Base-by-base conservation (phyloP, 371 early-diverging fungal species). In the Apophysomyces elegans region DNA sequence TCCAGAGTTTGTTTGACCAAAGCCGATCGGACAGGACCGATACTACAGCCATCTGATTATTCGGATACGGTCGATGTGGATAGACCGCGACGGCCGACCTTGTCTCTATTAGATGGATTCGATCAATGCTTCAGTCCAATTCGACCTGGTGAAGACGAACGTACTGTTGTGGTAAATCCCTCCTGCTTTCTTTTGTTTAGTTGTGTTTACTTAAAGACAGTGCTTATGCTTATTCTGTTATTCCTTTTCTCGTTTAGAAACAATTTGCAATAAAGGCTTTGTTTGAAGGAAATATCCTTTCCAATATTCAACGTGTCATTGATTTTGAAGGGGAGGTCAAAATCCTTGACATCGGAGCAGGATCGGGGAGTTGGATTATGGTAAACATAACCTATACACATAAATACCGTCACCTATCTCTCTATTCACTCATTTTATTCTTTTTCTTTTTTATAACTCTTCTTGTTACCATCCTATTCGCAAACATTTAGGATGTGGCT, bases 311-410 rank as follows among this genome's bases (percentile, higher is more conserved):
- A 41, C 38, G 8, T 14, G 43, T 4, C 26, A 41, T 59, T 59
- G 26, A 41, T 35, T 59, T 59, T 41, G 38, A 38, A 21, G 11
- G 16, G 12, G 41, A 38, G 21, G 43, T 43, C 36, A 38, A 18
- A 38, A 59, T 59, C 35, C 59, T 59, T 7, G 59, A 59, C 37
- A 18, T 59, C 43, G 59, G 59, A 9, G 59, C 36, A 41, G 59
- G 59, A 59, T 41, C 59, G 43, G 59, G 59, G 43, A 59, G 59
- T 41, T 59, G 59, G 59, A 59, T 59, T 16, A 59, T 59, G 59
- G 59, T 59, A 59, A 59, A 35, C 32, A 54, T 7, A 36, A 8
- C 12, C 1, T 1, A 26, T 37, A 16, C 58, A 13, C 37, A 38
- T 37, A n/a, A 37, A 57, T 37, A 16, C 5, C 6, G 26, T 58